Conservation (phyloP, 2,329 filamentous ascomycete species). For the Thelonectria olida region DNA sequence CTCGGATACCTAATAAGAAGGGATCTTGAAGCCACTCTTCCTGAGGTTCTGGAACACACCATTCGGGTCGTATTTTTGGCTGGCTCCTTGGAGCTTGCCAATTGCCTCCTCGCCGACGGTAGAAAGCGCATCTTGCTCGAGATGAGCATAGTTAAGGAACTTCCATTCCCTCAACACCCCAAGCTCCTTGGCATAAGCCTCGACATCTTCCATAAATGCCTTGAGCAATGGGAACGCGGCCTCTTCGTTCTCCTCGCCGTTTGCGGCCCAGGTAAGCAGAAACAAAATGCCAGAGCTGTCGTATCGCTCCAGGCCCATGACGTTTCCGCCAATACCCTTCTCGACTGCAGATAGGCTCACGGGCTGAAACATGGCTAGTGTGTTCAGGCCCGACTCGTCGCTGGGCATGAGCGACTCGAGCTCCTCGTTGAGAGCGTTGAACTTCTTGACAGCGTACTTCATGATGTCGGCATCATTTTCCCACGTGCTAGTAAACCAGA, state of each 20-base stretch:
- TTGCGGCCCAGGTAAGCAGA: conserved; percentile 41
- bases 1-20: conserved; percentile 12
- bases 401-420: conserved; percentile 39
- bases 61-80: conserved; percentile 49
- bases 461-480: conserved; percentile 49
- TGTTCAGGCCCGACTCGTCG: conserved; percentile 38
- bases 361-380: conserved; percentile 46
- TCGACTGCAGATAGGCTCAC: conserved; percentile 40
- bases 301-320: conserved; percentile 45
- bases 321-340: conserved; percentile 45
- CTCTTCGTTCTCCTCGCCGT: conserved; percentile 45
- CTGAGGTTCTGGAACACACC: conserved; percentile 50
- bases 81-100: conserved; percentile 42
- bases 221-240: conserved; percentile 48
- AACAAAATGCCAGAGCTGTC: conserved; percentile 43
- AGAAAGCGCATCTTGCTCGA: conserved; percentile 48
- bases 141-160: conserved; percentile 57
- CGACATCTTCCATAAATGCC: conserved; percentile 44
- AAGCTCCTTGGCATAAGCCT: conserved; percentile 37
- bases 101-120: conserved; percentile 51
- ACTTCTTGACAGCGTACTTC: conserved; percentile 43
- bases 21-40: conserved; percentile 46
- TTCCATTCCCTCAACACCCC: conserved; percentile 41
- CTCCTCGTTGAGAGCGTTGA: conserved; percentile 40
- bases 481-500: conserved; percentile 49